Evolutionary conservation across 352 stramenopile species (phyloP), one percentile per base, ranked within the genome.

Genomic region (Phytophthora foliorum): DNA sequence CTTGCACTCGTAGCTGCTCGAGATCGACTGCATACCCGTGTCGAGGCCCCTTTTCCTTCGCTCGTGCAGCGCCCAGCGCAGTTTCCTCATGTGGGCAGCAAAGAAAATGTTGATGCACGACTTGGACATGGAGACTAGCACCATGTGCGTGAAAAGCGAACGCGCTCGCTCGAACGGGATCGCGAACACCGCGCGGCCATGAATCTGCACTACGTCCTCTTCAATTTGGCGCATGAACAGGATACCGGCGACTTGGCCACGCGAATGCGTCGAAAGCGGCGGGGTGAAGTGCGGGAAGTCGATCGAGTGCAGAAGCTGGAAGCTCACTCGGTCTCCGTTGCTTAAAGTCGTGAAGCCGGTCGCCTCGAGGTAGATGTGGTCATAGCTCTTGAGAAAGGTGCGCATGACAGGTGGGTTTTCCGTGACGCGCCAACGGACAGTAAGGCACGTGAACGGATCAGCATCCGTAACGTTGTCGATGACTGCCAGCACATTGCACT

Each of bases 281-380:
- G 60, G 67, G 0, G 67, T 70, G 42, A 67, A 38, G 10, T 65
- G 60, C 6, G 69, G 65, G 6, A 77, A 66, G 36, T 73, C 53
- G 32, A 81, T 74, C 4, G 74, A 81, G 50, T 81, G 74, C 29
- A 76, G 39, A 19, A 81, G 54, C 25, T 76, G 67, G 41, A 69
- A 81, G 7, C 57, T 67, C 29, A 81, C 65, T 2, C 69, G 65
- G 21, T 73, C 65, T 52, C 66, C 66, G 9, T 69, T 67, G 31
- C 34, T 66, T 25, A 67, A 34, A 1, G 39, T 63, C 8, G 67
- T 64, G 44, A 78, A 74, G 25, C 69, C 74, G 9, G 67, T 74
- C 0, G 74, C 57, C n/a, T 81, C 74, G 38, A 81, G 45, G 51
- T 81, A 81, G 6, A 81, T 69, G 54, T 76, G 73, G 53, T 77